These are phyloP conservation scores for Plantago elongata DNA, from an alignment of 257 asterid species.

Conservation along the genomic window DNA sequence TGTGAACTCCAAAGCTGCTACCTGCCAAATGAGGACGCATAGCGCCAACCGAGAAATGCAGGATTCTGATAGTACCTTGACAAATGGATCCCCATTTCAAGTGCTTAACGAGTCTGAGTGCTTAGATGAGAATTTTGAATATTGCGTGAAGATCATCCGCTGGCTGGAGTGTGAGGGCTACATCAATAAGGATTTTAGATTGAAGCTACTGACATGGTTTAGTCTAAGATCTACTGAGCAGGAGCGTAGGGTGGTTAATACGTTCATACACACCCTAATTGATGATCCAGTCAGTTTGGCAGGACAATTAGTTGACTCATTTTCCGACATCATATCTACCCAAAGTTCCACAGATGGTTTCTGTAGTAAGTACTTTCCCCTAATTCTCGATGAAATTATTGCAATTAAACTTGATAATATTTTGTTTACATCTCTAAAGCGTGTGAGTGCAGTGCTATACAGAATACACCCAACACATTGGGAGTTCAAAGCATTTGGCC, in stretches of 20 bases:
- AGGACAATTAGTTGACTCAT: constrained; percentile 64
- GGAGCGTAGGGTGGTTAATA: constrained; percentile 85
- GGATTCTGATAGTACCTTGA: constrained; percentile 85
- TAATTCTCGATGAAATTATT: not conserved
- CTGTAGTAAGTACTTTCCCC: constrained; percentile 26
- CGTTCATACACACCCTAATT: constrained; percentile 67
- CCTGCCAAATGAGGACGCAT: constrained; percentile 48
- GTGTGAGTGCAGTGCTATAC: no score
- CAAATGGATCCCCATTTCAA: constrained; percentile 66
- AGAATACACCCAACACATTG: no score
- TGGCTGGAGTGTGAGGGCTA: constrained; percentile 91
- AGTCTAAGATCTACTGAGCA: constrained; percentile 85
- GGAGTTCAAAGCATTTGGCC: not conserved
- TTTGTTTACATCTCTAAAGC: constrained; percentile 2
- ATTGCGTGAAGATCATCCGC: constrained; percentile 77
- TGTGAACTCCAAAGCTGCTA: constrained; percentile 49
- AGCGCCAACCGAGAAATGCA: constrained; percentile 51
- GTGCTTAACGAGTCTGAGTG: constrained; percentile 37
- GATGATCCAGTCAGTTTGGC: constrained; percentile 82
- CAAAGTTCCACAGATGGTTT: constrained; percentile 45
- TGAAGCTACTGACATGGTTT: constrained; percentile 90
- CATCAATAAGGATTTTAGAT: constrained; percentile 64
- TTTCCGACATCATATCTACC: constrained; percentile 42
- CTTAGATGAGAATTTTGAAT: constrained; percentile 80
- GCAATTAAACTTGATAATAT: constrained; percentile 18